phyloP scores from a whole-genome alignment of 2,329 filamentous ascomycete genomes.

The Aspergillus jensenii region DNA sequence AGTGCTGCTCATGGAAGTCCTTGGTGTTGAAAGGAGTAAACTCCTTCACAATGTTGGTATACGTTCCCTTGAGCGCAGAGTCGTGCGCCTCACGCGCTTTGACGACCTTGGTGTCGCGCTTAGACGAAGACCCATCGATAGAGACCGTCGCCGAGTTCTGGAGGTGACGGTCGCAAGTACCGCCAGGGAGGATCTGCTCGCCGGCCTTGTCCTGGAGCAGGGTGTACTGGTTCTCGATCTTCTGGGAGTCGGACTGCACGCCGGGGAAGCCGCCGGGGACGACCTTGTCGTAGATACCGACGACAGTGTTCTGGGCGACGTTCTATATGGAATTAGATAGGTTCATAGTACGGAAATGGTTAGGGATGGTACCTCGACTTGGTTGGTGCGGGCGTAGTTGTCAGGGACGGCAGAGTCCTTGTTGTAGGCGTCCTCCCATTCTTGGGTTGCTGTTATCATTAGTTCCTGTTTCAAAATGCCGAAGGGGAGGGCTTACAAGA shows the following conservation, averaged over 20 bases:
- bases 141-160: slow-evolving; percentile 6
- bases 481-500: background rate
- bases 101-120: background rate
- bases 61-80: background rate
- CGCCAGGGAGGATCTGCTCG: slow-evolving; percentile 2
- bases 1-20: background rate
- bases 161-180: slow-evolving; percentile 6
- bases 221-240: slow-evolving; percentile 8
- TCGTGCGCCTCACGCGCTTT: background rate
- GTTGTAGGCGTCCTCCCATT: slow-evolving; percentile 6
- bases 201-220: slow-evolving; percentile 1
- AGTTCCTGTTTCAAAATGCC: background rate
- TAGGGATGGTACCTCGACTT: slow-evolving; percentile 1
- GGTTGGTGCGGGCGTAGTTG: slow-evolving; percentile 4
- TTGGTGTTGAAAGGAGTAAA: slow-evolving; percentile 3
- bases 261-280: slow-evolving; percentile 3
- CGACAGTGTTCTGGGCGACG: slow-evolving; percentile 11
- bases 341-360: background rate
- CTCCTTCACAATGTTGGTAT: slow-evolving; percentile 8
- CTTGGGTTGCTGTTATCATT: background rate
- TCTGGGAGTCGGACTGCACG: background rate
- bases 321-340: background rate
- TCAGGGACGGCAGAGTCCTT: slow-evolving; percentile 3
- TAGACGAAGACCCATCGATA: background rate
- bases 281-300: slow-evolving; percentile 3